Evolutionary conservation across 495 filamentous ascomycete genomes (phyloP).

Genomic region (Aspergillus avenaceus): DNA sequence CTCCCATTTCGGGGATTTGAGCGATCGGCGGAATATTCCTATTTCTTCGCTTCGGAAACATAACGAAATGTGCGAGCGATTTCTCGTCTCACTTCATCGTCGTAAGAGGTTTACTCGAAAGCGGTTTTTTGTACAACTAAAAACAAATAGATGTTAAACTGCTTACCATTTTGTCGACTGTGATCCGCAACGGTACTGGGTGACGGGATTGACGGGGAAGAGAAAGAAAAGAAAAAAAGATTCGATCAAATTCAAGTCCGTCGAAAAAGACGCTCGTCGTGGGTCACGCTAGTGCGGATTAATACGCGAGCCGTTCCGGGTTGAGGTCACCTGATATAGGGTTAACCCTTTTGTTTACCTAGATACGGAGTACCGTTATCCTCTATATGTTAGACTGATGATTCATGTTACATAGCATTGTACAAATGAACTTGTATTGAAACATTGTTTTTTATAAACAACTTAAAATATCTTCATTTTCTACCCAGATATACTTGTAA

Average conservation of each 20-base stretch:
- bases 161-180: slow-evolving; percentile 53
- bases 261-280: slow-evolving; percentile 23
- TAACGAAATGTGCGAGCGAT: too few relatives aligned
- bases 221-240: slow-evolving; percentile 22
- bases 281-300: slow-evolving; percentile 34
- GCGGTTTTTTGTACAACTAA: slow-evolving; percentile 11
- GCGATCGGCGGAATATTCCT: slow-evolving; percentile 36
- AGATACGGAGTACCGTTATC: neutral
- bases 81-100: slow-evolving; percentile 34
- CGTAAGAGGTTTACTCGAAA: slow-evolving; percentile 33
- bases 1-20: slow-evolving; percentile 32
- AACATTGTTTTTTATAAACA: too few relatives aligned
- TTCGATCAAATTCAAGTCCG: slow-evolving; percentile 21
- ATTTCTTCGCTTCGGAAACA: too few relatives aligned
- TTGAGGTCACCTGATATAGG: slow-evolving; percentile 16
- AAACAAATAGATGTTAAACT: slow-evolving; percentile 27
- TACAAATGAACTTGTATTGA: too few relatives aligned
- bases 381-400: neutral
- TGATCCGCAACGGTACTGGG: slow-evolving; percentile 36
- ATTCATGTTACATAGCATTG: too few relatives aligned
- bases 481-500: too few relatives aligned
- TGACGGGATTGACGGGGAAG: slow-evolving; percentile 38
- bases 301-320: slow-evolving; percentile 13
- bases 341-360: slow-evolving; percentile 10
- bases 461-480: too few relatives aligned